These are phyloP conservation scores for Ceratocystis alfenasii DNA, from an alignment of 2,329 filamentous ascomycete genomes.

Conservation along the genomic window DNA sequence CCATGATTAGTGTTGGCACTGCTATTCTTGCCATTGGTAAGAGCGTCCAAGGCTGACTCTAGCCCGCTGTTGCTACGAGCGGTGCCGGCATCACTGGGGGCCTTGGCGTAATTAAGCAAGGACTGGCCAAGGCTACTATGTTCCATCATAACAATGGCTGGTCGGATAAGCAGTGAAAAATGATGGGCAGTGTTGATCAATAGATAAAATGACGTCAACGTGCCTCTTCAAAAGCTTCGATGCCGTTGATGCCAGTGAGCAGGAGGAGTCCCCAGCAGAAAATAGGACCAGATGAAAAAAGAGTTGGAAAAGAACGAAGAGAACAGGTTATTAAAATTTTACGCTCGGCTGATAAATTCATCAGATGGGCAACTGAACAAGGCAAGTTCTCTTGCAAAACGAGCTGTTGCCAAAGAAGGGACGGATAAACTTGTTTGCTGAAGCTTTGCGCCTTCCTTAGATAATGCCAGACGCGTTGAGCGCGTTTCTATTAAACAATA, in stretches of 20 bases:
- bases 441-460: slow-evolving; percentile 7
- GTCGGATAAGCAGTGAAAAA: not conserved
- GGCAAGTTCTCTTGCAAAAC: not conserved
- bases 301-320: not conserved
- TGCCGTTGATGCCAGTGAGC: not conserved
- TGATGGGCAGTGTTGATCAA: not conserved
- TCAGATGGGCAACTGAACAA: not conserved
- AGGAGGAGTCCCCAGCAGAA: not conserved
- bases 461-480: slow-evolving; percentile 14
- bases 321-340: not conserved
- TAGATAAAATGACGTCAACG: slow-evolving; percentile 8
- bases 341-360: not conserved
- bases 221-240: not conserved
- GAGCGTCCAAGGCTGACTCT: slow-evolving; percentile 18
- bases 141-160: slow-evolving; percentile 9
- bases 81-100: slow-evolving; percentile 18
- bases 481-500: slow-evolving; percentile 14
- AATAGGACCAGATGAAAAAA: not conserved
- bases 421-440: not conserved
- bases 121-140: slow-evolving; percentile 16
- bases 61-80: slow-evolving; percentile 13
- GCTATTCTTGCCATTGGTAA: slow-evolving; percentile 11
- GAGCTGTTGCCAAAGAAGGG: not conserved
- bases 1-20: not conserved
- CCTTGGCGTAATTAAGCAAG: slow-evolving; percentile 19